These are phyloP conservation scores for Tripidium arundinaceum DNA, from an alignment of 202 grass and related monocot species.

Conservation along the genomic window DNA sequence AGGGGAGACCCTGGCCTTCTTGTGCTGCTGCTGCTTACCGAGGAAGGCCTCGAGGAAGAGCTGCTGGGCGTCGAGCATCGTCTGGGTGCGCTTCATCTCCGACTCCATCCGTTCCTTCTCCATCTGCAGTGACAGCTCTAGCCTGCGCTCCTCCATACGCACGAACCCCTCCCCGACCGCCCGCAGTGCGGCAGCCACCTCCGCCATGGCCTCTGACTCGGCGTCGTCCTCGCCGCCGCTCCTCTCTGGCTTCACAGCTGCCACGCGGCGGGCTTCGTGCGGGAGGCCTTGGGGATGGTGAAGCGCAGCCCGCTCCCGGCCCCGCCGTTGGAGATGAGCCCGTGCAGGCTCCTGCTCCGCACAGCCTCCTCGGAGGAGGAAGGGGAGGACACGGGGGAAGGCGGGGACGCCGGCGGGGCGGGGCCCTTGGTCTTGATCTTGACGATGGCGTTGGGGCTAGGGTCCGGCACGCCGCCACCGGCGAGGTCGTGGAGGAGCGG, in stretches of 20 bases:
- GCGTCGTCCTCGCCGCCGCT: conserved; percentile 32
- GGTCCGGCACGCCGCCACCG: conserved; percentile 32
- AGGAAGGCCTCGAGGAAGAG: conserved; percentile 74
- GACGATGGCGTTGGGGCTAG: conserved; percentile 57
- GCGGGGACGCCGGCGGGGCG: conserved; percentile 13
- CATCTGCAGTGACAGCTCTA: conserved; percentile 87
- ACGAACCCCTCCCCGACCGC: conserved; percentile 74
- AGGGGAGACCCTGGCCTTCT: conserved; percentile 35
- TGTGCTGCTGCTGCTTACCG: conserved; percentile 46
- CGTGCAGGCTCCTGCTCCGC: conserved; percentile 56
- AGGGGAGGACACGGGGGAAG: conserved; percentile 38
- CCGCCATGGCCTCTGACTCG: conserved; percentile 50
- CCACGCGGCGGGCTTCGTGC: conserved; percentile 36
- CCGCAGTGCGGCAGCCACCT: conserved; percentile 69
- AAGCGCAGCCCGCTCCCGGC: conserved; percentile 63
- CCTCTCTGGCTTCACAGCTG: conserved; percentile 40
- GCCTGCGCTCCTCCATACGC: conserved; percentile 88
- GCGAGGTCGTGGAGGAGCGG: conserved; percentile 79
- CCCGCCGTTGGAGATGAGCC: conserved; percentile 77
- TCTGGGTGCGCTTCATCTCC: conserved; percentile 90
- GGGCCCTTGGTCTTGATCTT: conserved; percentile 46
- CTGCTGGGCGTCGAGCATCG: conserved; percentile 83
- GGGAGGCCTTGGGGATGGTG: conserved; percentile 83
- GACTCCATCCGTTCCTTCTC: conserved; percentile 91
- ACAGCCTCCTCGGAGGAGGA: conserved; percentile 34